phyloP scores from a whole-genome alignment of 2,329 filamentous ascomycete species.

The Chaetothyriales sp. region DNA sequence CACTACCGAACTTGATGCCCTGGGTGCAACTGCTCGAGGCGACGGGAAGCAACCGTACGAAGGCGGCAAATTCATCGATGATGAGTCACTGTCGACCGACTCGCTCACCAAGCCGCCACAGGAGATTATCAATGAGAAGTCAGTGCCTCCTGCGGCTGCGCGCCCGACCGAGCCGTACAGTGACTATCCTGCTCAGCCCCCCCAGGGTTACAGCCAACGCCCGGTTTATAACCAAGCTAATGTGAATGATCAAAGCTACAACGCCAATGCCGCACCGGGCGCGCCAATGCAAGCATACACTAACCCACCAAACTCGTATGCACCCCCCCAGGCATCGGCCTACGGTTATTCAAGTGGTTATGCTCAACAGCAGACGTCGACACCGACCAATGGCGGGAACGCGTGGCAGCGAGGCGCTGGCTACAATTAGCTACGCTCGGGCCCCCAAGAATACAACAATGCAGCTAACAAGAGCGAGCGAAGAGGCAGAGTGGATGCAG shows the following conservation, averaged over 20 bases:
- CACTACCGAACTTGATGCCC: constrained; percentile 73
- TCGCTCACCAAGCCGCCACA: constrained; percentile 9
- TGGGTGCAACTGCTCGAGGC: constrained; percentile 76
- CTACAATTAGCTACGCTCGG: constrained; percentile 39
- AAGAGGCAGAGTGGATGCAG: constrained; percentile 8
- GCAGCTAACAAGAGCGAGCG: constrained; percentile 4
- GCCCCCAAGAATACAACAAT: constrained; percentile 4
- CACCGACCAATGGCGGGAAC: constrained; percentile 38
- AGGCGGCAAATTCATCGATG: constrained; percentile 49
- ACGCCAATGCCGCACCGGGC: constrained; percentile 14
- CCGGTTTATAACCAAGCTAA: constrained; percentile 15
- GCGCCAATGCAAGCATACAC: constrained; percentile 19
- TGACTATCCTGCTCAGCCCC: neutral
- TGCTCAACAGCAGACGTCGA: constrained; percentile 21
- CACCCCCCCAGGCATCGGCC: constrained; percentile 15
- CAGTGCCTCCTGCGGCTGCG: constrained; percentile 7
- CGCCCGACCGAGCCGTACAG: constrained; percentile 8
- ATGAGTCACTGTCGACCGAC: constrained; percentile 30
- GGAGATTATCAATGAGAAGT: constrained; percentile 20
- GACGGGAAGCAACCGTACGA: constrained; percentile 50
- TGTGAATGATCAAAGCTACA: constrained; percentile 5
- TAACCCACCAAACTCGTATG: constrained; percentile 12
- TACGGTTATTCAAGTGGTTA: constrained; percentile 6
- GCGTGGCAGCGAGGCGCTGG: constrained; percentile 52
- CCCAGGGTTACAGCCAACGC: constrained; percentile 6